Evolutionary conservation across 805 yeast genomes (phyloP).

Genomic region (Metschnikowia matae): DNA sequence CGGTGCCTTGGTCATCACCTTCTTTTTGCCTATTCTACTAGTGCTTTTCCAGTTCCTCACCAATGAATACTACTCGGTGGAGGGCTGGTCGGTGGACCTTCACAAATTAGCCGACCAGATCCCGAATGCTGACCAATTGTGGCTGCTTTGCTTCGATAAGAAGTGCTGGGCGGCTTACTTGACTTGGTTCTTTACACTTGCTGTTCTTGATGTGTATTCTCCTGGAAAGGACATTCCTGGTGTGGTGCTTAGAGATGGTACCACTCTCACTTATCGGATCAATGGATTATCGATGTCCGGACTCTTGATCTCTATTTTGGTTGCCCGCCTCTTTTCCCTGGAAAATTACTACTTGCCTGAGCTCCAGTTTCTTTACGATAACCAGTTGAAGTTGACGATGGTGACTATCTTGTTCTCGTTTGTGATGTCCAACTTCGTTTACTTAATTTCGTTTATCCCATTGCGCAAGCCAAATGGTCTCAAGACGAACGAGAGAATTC

Average conservation of each 20-base stretch:
- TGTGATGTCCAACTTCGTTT: slow-evolving; percentile 59
- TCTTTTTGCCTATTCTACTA: slow-evolving; percentile 64
- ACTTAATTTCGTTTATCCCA: slow-evolving; percentile 64
- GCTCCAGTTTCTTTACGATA: slow-evolving; percentile 66
- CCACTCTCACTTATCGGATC: slow-evolving; percentile 66
- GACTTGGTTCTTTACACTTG: slow-evolving; percentile 68
- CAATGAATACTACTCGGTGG: slow-evolving; percentile 54
- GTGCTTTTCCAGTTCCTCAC: slow-evolving; percentile 55
- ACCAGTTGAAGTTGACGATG: slow-evolving; percentile 61
- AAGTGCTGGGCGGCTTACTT: slow-evolving; percentile 62
- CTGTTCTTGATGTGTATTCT: slow-evolving; percentile 63
- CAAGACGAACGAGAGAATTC: slow-evolving; percentile 60
- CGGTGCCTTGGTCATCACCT: slow-evolving; percentile 66
- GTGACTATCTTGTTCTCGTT: slow-evolving; percentile 64
- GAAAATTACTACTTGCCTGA: slow-evolving; percentile 68
- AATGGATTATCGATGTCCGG: slow-evolving; percentile 66
- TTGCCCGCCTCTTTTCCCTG: slow-evolving; percentile 45
- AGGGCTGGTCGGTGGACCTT: slow-evolving; percentile 46
- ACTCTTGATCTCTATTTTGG: slow-evolving; percentile 34
- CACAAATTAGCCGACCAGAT: slow-evolving; percentile 33
- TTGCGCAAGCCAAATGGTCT: slow-evolving; percentile 45
- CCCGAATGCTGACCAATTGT: slow-evolving; percentile 24
- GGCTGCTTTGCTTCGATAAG: slow-evolving; percentile 36
- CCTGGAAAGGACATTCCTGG: slow-evolving; percentile 63
- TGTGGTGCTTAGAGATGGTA: slow-evolving; percentile 70